These are phyloP conservation scores for Eucalyptus cloeziana DNA, from an alignment of 345 rosid species.

Conservation along the genomic window DNA sequence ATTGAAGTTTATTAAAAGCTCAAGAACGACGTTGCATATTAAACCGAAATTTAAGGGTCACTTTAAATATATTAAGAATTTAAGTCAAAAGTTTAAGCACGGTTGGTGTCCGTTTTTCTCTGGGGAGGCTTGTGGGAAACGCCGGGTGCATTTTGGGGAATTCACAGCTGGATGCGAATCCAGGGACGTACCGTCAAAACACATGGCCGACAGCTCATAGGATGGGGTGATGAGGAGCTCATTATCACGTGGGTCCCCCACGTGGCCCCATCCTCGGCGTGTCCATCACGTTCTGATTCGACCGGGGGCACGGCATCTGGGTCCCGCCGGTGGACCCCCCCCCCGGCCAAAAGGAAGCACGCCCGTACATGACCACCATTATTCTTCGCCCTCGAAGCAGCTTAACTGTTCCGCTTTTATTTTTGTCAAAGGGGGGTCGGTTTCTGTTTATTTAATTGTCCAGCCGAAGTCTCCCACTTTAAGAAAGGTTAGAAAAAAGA, in stretches of 20 bases:
- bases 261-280: background rate
- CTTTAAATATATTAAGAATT: too few relatives aligned
- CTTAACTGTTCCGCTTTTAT: background rate
- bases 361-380: background rate
- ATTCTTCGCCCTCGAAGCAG: background rate
- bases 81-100: background rate
- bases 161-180: background rate
- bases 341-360: background rate
- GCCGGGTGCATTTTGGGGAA: background rate
- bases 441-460: background rate
- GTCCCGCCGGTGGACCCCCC: background rate
- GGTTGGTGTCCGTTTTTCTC: background rate
- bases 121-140: background rate
- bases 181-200: background rate
- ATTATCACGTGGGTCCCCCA: background rate
- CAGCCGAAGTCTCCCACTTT: background rate
- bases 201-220: background rate
- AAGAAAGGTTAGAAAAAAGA: background rate
- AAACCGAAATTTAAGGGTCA: too few relatives aligned
- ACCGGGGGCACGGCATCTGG: background rate
- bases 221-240: background rate
- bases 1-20: too few relatives aligned
- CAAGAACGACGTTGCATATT: rapidly evolving
- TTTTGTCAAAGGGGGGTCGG: background rate
- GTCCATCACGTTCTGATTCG: background rate